Evolutionary conservation across 2,329 filamentous ascomycete genomes (phyloP), one percentile per base, ranked within the genome.

Genomic region (Fulvia fulva): DNA sequence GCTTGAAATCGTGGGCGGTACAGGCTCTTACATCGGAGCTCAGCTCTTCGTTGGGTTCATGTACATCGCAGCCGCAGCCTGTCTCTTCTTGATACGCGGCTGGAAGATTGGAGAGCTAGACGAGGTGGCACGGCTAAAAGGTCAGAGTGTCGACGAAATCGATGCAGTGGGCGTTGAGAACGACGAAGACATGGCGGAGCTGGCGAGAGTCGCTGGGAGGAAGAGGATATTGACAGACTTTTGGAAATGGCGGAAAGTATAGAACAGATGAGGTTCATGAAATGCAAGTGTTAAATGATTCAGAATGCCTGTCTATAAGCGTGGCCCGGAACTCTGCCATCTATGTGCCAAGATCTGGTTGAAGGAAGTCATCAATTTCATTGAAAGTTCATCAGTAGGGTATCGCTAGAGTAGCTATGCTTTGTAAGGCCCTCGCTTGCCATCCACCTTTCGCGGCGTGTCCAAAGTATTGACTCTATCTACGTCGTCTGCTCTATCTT

Each of bases 391-490:
- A 32, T 32, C 28, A 32, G n/a, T n/a, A n/a, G 8, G 28, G 28
- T 32, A 2, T 32, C 28, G 28, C 28, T 12, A 12, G 8, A 32
- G 12, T 32, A 7, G 8, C 8, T 32, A 32, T 32, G 28, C 28
- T 32, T 2, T 7, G 28, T 32, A 32, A 32, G 4, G 28, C 4
- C 12, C 28, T 32, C 28, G 4, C 12, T 32, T 64, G 97, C 94
- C 94, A 99, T 23, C 94, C 94, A 54, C 94, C 94, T 54, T 92
- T 94, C 67, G 92, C 89, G 75, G 91, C 94, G 56, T 91, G 87
- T 49, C 93, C 93, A 69, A 99, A 70, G 94, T 91, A 58, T 91
- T 88, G 43, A 96, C 92, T 60, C 87, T 84, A 70, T 95, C 89
- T 45, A 89, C 88, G 59, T 81, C 81, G 61, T 83, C 81, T 70